Percentiles rank a stretch among this genome's conserved stretches.
Evolutionary conservation across 1,139 yeast genomes (phyloP).

Genomic region (Kurtzmaniella quercitrusa): DNA sequence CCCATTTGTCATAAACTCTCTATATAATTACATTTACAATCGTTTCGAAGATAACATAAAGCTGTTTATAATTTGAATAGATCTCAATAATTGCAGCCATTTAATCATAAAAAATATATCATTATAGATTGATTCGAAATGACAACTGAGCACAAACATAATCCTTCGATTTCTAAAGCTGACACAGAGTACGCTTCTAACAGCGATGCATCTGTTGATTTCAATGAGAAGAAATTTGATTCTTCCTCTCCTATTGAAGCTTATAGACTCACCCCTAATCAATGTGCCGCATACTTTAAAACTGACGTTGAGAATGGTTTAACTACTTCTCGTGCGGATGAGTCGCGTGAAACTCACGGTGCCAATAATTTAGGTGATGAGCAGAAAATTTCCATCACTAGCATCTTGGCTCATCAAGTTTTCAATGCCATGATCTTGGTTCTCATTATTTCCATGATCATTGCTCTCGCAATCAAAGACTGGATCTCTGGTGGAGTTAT

Average conservation of each 20-base stretch:
- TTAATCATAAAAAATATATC: not conserved
- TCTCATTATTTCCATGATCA: constrained; percentile 31
- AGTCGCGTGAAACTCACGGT: constrained; percentile 17
- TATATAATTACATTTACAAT: not conserved
- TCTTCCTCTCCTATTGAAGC: constrained; percentile 11
- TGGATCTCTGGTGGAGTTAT: constrained; percentile 29
- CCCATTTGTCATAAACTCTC: not conserved
- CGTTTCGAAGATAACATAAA: not conserved
- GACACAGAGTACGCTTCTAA: not conserved
- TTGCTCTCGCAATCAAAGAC: constrained; percentile 31
- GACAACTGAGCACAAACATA: not conserved
- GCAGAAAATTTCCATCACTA: constrained; percentile 21
- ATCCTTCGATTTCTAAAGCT: not conserved
- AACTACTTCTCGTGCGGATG: constrained; percentile 25
- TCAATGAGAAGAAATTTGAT: not conserved
- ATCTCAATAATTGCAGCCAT: not conserved
- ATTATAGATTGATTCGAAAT: not conserved
- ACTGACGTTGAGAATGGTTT: constrained; percentile 46
- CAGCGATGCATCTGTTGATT: constrained; percentile 1
- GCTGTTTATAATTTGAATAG: not conserved
- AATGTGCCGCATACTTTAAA: constrained; percentile 31
- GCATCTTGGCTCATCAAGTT: constrained; percentile 38
- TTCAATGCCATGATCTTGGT: constrained; percentile 38
- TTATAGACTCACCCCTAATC: constrained; percentile 29
- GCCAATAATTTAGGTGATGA: constrained; percentile 28